phyloP scores from a whole-genome alignment of 2,329 filamentous ascomycete genomes.

The Thielaviopsis punctulata region DNA sequence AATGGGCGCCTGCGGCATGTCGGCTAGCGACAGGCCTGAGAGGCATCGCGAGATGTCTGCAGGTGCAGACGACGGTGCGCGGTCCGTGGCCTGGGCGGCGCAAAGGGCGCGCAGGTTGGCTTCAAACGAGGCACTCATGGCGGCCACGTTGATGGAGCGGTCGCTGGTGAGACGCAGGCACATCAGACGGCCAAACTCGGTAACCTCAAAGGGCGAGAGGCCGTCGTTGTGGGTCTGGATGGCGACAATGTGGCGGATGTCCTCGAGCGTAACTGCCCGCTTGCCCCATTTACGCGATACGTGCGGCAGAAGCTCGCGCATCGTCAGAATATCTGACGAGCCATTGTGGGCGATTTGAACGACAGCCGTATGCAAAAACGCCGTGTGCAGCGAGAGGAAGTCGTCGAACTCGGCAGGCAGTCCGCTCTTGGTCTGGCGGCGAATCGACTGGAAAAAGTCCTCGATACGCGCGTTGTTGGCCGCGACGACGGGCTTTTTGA shows the following conservation, averaged over 20 bases:
- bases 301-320: conserved; percentile 42
- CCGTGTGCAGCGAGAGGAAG: conserved; percentile 44
- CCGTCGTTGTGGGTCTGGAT: conserved; percentile 26
- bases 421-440: conserved; percentile 15
- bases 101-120: conserved; percentile 31
- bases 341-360: conserved; percentile 57
- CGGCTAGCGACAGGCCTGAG: conserved; percentile 31
- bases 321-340: conserved; percentile 41
- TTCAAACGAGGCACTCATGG: conserved; percentile 37
- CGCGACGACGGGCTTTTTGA: conserved; percentile 12
- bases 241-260: conserved; percentile 49
- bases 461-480: conserved; percentile 19
- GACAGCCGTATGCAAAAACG: conserved; percentile 50
- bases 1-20: conserved; percentile 22
- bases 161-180: conserved; percentile 27
- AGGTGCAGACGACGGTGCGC: background rate
- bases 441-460: conserved; percentile 20
- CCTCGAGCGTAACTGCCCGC: conserved; percentile 44
- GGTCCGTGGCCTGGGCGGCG: conserved; percentile 19
- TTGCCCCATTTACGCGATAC: conserved; percentile 57
- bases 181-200: conserved; percentile 35
- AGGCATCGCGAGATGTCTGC: conserved; percentile 30
- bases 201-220: conserved; percentile 26
- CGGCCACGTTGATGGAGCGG: conserved; percentile 28
- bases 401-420: conserved; percentile 39